Evolutionary conservation across 1,139 yeast genomes (phyloP).

Genomic region (Sugiyamaella xylanicola): DNA sequence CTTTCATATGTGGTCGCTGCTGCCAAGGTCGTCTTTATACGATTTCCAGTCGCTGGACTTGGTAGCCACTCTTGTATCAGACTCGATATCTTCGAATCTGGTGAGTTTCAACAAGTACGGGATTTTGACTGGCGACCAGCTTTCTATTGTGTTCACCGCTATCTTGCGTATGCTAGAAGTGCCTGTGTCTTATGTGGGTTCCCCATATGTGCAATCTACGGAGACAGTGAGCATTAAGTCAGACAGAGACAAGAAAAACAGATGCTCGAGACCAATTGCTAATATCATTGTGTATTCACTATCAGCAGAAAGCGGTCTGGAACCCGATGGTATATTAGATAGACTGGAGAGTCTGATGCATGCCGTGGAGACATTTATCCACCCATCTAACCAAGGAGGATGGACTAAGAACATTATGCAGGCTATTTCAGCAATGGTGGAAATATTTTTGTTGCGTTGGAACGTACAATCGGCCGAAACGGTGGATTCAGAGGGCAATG

Average conservation of each 20-base stretch:
- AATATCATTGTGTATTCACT: slow-evolving; percentile 67
- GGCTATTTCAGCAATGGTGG: slow-evolving; percentile 50
- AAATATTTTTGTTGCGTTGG: slow-evolving; percentile 41
- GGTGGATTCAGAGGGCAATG: background rate
- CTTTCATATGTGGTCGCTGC: slow-evolving; percentile 73
- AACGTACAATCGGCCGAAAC: slow-evolving; percentile 39
- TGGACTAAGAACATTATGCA: slow-evolving; percentile 79
- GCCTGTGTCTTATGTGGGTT: slow-evolving; percentile 45
- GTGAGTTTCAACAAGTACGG: slow-evolving; percentile 54
- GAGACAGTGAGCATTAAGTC: slow-evolving; percentile 31
- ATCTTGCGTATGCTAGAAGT: slow-evolving; percentile 43
- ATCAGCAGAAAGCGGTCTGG: slow-evolving; percentile 45
- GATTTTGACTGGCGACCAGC: slow-evolving; percentile 62
- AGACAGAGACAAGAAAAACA: slow-evolving; percentile 35
- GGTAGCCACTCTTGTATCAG: slow-evolving; percentile 63
- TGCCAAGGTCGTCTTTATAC: slow-evolving; percentile 57
- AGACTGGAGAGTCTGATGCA: slow-evolving; percentile 59
- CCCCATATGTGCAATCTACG: slow-evolving; percentile 38
- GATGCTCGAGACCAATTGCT: slow-evolving; percentile 47
- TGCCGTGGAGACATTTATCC: slow-evolving; percentile 81
- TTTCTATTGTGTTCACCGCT: slow-evolving; percentile 57
- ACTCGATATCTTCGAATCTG: slow-evolving; percentile 40
- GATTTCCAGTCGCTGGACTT: slow-evolving; percentile 70
- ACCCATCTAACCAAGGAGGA: slow-evolving; percentile 86
- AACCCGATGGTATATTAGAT: slow-evolving; percentile 55